Evolutionary conservation across 352 stramenopile genomes (phyloP), one percentile per base, ranked within the genome.

Genomic region (Globisporangium uncinulatum): DNA sequence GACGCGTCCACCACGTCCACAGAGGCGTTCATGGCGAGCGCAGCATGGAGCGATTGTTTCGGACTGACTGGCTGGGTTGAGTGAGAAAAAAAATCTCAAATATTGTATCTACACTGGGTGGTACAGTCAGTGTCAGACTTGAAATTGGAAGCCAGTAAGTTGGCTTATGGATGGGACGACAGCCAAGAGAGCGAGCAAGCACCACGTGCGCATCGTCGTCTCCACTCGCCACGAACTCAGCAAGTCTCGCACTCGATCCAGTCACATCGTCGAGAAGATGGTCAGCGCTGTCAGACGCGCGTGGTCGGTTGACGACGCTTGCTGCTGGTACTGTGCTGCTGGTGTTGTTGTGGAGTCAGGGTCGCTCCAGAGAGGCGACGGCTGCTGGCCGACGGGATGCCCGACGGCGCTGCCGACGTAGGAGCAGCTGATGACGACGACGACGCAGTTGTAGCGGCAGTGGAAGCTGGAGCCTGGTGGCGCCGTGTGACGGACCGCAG

Each of bases 281-380:
- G 17, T 3, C 24, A 29, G 24, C 24, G 24, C 24, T 29, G 14
- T 57, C 52, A 54, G 29, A 63, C 57, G 19, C 50, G 51, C 42
- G 42, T 63, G 42, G 42, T 58, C 19, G 24, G 47, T 20, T 50
- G 50, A 14, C 50, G 57, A n/a, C 42, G 57, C 42, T 63, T 57
- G 57, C 17, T 49, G 41, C 39, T 50, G 51, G n/a, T 15, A 31
- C 29, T 21, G 24, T 17, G 13, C 6, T 29, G 47, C 5, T 52
- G 9, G 9, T 52, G 47, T 6, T 9, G n/a, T 10, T 34, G 20
- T 10, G 54, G 34, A 17, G 24, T 46, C 11, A 29, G 24, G 24
- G 24, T 4, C 24, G 24, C 24, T 29, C 24, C 24, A 29, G 57
- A 53, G 9, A 57, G 49, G 4, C 57, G 57, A n/a, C 49, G 57